Conservation (phyloP, 495 filamentous ascomycete genomes). For the Aspergillus kassunensis region DNA sequence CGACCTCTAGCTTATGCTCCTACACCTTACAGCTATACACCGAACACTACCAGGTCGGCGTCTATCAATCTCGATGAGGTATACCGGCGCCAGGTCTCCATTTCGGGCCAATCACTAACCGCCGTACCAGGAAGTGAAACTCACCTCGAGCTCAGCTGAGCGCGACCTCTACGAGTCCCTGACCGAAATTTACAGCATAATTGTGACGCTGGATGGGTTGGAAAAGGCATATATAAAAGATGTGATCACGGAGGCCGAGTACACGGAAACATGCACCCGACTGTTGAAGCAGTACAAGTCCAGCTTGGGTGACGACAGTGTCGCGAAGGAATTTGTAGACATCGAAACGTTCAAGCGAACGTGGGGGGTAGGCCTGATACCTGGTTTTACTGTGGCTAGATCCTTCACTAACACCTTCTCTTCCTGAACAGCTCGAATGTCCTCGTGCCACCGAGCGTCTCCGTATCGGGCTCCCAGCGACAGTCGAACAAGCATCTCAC, state of each 20-base stretch:
- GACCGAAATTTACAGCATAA: slow-evolving; percentile 96
- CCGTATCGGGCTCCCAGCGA: slow-evolving; percentile 77
- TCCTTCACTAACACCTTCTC: background rate
- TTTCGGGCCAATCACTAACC: slow-evolving; percentile 20
- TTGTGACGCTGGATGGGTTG: slow-evolving; percentile 88
- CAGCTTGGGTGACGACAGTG: slow-evolving; percentile 80
- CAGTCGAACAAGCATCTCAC: slow-evolving; percentile 53
- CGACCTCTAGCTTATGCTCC: slow-evolving; percentile 71
- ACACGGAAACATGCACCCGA: slow-evolving; percentile 91
- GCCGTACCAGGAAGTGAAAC: slow-evolving; percentile 75
- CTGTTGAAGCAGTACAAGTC: slow-evolving; percentile 97
- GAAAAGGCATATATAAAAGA: slow-evolving; percentile 98
- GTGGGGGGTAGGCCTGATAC: slow-evolving; percentile 90
- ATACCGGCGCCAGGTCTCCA: slow-evolving; percentile 17
- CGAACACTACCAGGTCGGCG: slow-evolving; percentile 71
- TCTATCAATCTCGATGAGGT: slow-evolving; percentile 92
- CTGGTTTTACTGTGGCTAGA: background rate
- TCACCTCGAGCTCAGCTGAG: slow-evolving; percentile 77
- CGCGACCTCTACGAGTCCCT: slow-evolving; percentile 93
- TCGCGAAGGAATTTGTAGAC: slow-evolving; percentile 75
- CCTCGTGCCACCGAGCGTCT: slow-evolving; percentile 91
- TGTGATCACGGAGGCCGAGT: slow-evolving; percentile 84
- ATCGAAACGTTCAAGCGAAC: slow-evolving; percentile 90
- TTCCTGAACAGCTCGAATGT: slow-evolving; percentile 69
- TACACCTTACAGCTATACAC: slow-evolving; percentile 85